Base-by-base conservation (phyloP, 169 alveolate species). In the Eimeria sp. region DNA sequence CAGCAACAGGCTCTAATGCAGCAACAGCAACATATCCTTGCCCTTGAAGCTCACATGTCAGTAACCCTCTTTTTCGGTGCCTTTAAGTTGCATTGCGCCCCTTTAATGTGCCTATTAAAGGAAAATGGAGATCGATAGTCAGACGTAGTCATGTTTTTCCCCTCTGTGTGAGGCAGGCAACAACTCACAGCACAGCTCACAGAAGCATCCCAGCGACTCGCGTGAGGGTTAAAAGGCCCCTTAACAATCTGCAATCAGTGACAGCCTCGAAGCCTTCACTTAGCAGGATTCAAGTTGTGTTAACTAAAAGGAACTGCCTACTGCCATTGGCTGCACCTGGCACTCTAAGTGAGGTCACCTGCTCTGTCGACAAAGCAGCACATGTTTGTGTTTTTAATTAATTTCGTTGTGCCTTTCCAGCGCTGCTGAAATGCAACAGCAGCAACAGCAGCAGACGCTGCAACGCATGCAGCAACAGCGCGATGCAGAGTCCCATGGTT, bases 21-120 rank as follows among this genome's bases (percentile, higher is more conserved):
- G 63, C 93, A 86, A 22, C 93, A 86, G 63, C 93, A 86, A 25
- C 93, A 86, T 27, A 45, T 86, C 93, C 93, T 63, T 67, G 80
- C 80, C n/a, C 80, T 86, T 63, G 82, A 86, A 63, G 80, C 93
- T 49, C 93, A 86, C 57, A 27, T 63, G 93, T 86, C 45, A 45
- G 91, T 58, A 25, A 25, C 47, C 20, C 91, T 9, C 40, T 20
- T 51, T 51, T 75, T 54, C 91, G 40, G 30, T 20, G 45, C 30
- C 54, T 11, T 25, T 11, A 30, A 0, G 54, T 30, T 57, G 70
- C 58, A 47, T 51, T 78, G 16, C 18, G 51, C 51, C 80, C 51
- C 80, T 30, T 70, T 3, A 10, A 25, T 70, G 51, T 70, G 76
- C 45, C 20, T 4, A 14, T 49, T 14, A 27, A 27, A 11, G 25